Evolutionary conservation across 2,329 filamentous ascomycete species (phyloP), one percentile per base, ranked within the genome.

Genomic region (Penicillium verrucosum): DNA sequence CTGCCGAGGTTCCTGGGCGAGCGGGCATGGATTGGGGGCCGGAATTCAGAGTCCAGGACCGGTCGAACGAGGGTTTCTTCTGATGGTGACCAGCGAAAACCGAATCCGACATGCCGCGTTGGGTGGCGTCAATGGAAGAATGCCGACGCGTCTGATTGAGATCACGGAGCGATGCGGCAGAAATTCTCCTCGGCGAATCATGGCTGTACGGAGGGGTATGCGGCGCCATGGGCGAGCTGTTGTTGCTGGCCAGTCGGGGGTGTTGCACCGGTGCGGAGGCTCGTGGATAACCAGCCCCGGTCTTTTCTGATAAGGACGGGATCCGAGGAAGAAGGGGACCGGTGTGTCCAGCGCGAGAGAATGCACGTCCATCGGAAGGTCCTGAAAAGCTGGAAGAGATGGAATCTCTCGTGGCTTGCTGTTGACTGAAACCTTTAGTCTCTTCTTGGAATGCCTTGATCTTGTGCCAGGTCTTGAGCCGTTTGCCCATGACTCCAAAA

Each of bases 391-490:
- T 72, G 1, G 78, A 76, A 25, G 78, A 76, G 23, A 66, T 55
- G 21, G 71, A 73, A 43, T 69, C 63, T 57, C 70, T 68, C 8
- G 60, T 50, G 30, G 55, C 53, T 18, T 61, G 60, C 45, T 69
- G 70, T 57, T 70, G 76, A 76, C 85, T 67, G 76, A 84, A 75
- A 43, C 82, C 82, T 61, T 84, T 88, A 41, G 94, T 87, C 73
- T 97, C 91, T 68, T 96, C 90, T 71, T 97, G 93, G 61, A 97
- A 82, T 4, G 85, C 81, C 74, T 96, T 96, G 73, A 97, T 92
- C 75, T 94, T 96, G 75, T 97, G 91, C 93, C 93, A 97, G 2
- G 92, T 96, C 73, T 95, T 95, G 60, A 97, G 77, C 59, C 93
- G 84, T 56, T 90, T 84, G 9, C 93, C 93, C 65, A 97, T 92